Percentiles rank a stretch among this genome's conserved stretches.
phyloP scores from a whole-genome alignment of 108 stramenopile genomes.

The Stephanodiscus minutulus region DNA sequence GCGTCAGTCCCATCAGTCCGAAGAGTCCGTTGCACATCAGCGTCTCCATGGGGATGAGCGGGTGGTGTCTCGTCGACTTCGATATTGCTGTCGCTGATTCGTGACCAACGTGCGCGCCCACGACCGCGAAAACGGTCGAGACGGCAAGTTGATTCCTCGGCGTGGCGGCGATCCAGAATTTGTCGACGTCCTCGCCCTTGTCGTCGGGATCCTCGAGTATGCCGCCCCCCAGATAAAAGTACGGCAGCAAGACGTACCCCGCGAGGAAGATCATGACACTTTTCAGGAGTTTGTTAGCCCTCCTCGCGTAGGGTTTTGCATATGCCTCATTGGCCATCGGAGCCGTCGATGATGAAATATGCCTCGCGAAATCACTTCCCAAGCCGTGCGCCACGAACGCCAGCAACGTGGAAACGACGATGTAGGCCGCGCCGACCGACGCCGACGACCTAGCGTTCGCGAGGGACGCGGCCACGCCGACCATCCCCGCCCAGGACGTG shows the following conservation, averaged over 20 bases:
- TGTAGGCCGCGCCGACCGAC: constrained; percentile 19
- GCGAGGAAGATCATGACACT: constrained; percentile 4
- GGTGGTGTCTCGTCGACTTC: background rate
- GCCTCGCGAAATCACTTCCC: constrained; percentile 36
- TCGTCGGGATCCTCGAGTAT: background rate
- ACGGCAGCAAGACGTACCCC: constrained; percentile 29
- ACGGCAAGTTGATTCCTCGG: constrained; percentile 38
- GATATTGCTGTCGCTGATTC: constrained; percentile 6
- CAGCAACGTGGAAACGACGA: constrained; percentile 30
- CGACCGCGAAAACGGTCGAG: constrained; percentile 22
- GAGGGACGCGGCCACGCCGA: constrained; percentile 32
- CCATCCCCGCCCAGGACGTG: constrained; percentile 41
- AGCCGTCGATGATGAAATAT: constrained; percentile 11
- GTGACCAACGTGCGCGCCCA: constrained; percentile 21
- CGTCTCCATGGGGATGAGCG: constrained; percentile 35
- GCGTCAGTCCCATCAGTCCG: constrained; percentile 26
- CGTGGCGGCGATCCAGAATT: constrained; percentile 23
- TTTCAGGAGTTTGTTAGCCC: constrained; percentile 22
- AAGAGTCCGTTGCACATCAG: constrained; percentile 41
- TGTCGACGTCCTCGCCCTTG: background rate
- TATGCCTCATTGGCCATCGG: constrained; percentile 6
- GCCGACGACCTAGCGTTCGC: constrained; percentile 19
- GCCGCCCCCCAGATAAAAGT: constrained; percentile 6
- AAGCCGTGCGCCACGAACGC: constrained; percentile 36
- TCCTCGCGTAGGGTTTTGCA: constrained; percentile 18